phyloP scores from a whole-genome alignment of 768 basidiomycete genomes.

The Suillus occidentalis region DNA sequence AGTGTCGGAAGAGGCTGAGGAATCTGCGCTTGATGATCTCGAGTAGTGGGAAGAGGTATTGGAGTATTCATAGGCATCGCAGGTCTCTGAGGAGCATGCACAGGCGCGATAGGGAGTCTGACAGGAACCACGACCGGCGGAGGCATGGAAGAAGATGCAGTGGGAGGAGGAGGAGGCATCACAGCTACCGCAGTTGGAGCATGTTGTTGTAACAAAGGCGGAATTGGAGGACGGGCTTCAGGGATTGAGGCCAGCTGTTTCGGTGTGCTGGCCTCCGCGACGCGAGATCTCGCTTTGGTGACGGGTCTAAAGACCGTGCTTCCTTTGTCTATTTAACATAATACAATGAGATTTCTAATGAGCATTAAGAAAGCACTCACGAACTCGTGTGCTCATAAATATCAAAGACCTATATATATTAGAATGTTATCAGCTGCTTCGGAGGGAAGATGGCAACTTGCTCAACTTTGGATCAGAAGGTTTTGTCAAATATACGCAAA shows the following conservation, averaged over 20 bases:
- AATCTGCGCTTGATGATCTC: slow-evolving; percentile 5
- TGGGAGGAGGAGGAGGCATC: not conserved
- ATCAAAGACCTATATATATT: not conserved
- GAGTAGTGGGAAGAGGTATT: slow-evolving; percentile 21
- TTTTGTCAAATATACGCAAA: slow-evolving; percentile 23
- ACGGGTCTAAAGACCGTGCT: slow-evolving; percentile 69
- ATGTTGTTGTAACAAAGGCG: not conserved
- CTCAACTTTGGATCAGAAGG: slow-evolving; percentile 4
- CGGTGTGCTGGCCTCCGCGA: slow-evolving; percentile 22
- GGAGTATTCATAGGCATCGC: slow-evolving; percentile 16
- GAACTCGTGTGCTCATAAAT: slow-evolving; percentile 50
- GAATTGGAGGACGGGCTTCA: slow-evolving; percentile 9
- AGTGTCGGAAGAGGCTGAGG: not conserved
- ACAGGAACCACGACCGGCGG: slow-evolving; percentile 10
- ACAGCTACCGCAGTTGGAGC: not conserved
- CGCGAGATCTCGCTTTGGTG: slow-evolving; percentile 52
- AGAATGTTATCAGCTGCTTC: not conserved
- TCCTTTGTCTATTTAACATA: slow-evolving; percentile 59
- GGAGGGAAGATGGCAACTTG: slow-evolving; percentile 1
- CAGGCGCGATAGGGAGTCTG: slow-evolving; percentile 10
- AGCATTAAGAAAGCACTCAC: slow-evolving; percentile 46
- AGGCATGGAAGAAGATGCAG: not conserved
- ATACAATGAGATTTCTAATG: slow-evolving; percentile 2
- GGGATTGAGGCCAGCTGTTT: slow-evolving; percentile 14
- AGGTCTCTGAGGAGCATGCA: slow-evolving; percentile 6